Evolutionary conservation across 1,284 basidiomycete genomes (phyloP).

Genomic region (Cryptococcus amylolentus): DNA sequence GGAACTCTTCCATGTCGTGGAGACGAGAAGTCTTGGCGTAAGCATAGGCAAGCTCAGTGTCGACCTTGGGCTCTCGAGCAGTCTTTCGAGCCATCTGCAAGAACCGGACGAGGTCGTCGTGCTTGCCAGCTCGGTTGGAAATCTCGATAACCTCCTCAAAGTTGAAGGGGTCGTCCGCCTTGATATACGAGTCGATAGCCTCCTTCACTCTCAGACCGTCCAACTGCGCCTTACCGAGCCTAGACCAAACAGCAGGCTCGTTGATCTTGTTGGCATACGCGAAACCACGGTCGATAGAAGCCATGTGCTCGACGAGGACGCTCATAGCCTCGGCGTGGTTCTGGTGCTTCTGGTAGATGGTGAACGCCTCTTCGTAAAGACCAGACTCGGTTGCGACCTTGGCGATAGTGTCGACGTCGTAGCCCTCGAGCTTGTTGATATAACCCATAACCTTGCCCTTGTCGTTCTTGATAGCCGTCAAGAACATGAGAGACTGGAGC

Average conservation of each 20-base stretch:
- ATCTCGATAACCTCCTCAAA: conserved; percentile 97
- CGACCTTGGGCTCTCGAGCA: conserved; percentile 94
- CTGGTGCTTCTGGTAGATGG: conserved; percentile 93
- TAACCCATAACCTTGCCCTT: conserved; percentile 98
- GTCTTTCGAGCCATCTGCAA: conserved; percentile 99
- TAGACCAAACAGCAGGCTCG: conserved; percentile 92
- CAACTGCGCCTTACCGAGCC: conserved; percentile 97
- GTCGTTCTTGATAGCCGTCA: conserved; percentile 96
- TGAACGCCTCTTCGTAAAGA: conserved; percentile 93
- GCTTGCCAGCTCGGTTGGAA: conserved; percentile 90
- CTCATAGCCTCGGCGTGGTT: conserved; percentile 93
- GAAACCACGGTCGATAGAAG: conserved; percentile 92
- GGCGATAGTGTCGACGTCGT: conserved; percentile 92
- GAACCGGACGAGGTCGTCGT: conserved; percentile 96
- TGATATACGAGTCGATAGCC: conserved; percentile 98
- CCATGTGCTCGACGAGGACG: conserved; percentile 96
- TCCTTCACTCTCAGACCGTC: conserved; percentile 99
- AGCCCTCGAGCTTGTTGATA: conserved; percentile 95
- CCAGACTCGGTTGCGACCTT: conserved; percentile 96
- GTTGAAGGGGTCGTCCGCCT: conserved; percentile 94
- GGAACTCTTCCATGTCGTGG: conserved; percentile 99
- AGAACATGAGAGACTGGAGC: conserved; percentile 87
- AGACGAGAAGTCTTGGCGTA: conserved; percentile 96
- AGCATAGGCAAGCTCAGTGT: conserved; percentile 93
- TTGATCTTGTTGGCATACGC: conserved; percentile 98